Evolutionary conservation across 2,329 filamentous ascomycete species (phyloP).

Genomic region (Fusarium chuoi): DNA sequence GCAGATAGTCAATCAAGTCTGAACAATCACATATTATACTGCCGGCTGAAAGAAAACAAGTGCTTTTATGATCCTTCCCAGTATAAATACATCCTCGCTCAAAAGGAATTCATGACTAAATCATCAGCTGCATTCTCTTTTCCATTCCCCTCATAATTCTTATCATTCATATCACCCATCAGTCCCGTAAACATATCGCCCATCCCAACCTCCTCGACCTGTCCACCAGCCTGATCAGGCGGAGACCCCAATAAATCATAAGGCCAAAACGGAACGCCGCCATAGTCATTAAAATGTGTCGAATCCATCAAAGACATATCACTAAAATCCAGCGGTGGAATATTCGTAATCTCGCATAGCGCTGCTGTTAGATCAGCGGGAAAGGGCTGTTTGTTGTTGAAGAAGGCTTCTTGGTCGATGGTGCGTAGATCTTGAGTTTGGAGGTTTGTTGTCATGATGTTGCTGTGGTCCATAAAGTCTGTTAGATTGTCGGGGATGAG

Average conservation of each 20-base stretch:
- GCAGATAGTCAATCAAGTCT: not conserved
- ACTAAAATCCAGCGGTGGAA: constrained; percentile 3
- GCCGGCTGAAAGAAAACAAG: not conserved
- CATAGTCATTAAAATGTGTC: not conserved
- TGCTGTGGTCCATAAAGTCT: not conserved
- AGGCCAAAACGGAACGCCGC: constrained; percentile 2
- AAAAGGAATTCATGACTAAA: not conserved
- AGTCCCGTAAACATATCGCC: not conserved
- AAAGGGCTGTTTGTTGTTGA: not conserved
- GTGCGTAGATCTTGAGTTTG: not conserved
- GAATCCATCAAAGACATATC: constrained; percentile 13
- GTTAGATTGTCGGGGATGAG: not conserved
- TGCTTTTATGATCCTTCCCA: not conserved
- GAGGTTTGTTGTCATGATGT: not conserved
- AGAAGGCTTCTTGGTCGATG: constrained; percentile 6
- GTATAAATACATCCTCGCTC: not conserved
- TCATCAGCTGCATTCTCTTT: not conserved
- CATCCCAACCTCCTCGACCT: not conserved
- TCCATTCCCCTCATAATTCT: accelerated
- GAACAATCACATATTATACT: not conserved
- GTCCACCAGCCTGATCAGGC: not conserved
- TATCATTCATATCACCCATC: not conserved
- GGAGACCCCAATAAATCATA: not conserved
- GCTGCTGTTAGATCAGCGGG: not conserved
- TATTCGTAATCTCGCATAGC: constrained; percentile 16